Conservation (phyloP, 1,284 basidiomycete species). For the Trametes versicolor region DNA sequence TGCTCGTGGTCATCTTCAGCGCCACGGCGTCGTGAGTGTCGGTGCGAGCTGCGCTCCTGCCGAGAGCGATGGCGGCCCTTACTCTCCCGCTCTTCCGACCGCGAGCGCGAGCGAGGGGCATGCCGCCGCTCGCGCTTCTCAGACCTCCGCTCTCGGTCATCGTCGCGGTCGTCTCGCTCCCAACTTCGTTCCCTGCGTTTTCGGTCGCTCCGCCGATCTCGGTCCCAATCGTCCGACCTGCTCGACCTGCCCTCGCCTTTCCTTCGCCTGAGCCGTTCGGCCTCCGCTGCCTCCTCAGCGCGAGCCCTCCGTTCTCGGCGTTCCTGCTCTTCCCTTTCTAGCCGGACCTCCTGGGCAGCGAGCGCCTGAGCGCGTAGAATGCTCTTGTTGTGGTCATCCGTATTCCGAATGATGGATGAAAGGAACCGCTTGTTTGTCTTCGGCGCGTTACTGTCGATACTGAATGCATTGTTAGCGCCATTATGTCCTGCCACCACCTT, state of each 20-base stretch:
- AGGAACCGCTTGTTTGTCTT: slow-evolving; percentile 94
- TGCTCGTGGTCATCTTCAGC: slow-evolving; percentile 24
- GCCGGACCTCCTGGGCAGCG: slow-evolving; percentile 77
- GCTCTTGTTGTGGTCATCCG: slow-evolving; percentile 92
- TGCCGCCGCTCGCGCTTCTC: slow-evolving; percentile 32
- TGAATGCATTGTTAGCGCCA: slow-evolving; percentile 4
- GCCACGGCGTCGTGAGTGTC: slow-evolving; percentile 21
- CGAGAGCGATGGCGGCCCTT: slow-evolving; percentile 20
- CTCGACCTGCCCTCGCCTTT: slow-evolving; percentile 46
- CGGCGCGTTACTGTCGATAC: slow-evolving; percentile 65
- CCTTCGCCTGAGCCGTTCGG: slow-evolving; percentile 62
- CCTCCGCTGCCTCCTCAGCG: slow-evolving; percentile 76
- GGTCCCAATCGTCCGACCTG: slow-evolving; percentile 43
- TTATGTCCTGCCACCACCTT: background rate
- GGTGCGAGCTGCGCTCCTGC: slow-evolving; percentile 19
- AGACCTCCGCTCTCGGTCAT: slow-evolving; percentile 51
- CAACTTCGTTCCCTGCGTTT: slow-evolving; percentile 49
- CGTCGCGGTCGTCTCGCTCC: slow-evolving; percentile 54
- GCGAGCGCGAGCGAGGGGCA: slow-evolving; percentile 41
- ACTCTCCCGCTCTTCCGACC: slow-evolving; percentile 32
- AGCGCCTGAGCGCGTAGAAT: slow-evolving; percentile 81
- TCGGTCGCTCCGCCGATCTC: slow-evolving; percentile 39
- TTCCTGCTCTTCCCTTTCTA: slow-evolving; percentile 70
- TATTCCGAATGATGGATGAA: slow-evolving; percentile 86
- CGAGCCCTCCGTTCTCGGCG: slow-evolving; percentile 65